Evolutionary conservation across 768 basidiomycete species (phyloP).

Genomic region (Tulasnella sp.): DNA sequence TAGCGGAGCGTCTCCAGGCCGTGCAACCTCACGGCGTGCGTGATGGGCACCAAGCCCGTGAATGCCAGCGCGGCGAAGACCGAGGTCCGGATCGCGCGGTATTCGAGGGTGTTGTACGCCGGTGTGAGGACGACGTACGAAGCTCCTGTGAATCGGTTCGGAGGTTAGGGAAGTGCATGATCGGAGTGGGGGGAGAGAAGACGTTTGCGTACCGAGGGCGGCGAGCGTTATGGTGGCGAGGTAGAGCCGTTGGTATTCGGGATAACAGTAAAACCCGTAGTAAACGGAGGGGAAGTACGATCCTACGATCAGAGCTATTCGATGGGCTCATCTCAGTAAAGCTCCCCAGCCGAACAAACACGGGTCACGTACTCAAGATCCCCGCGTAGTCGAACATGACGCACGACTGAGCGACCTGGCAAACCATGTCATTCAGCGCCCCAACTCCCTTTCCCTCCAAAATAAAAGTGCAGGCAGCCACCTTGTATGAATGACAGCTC

Average conservation of each 20-base stretch:
- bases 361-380: slow-evolving; percentile 37
- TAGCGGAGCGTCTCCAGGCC: slow-evolving; percentile 42
- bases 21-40: slow-evolving; percentile 49
- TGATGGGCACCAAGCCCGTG: slow-evolving; percentile 53
- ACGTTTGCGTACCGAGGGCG: slow-evolving; percentile 42
- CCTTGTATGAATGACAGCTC: slow-evolving; percentile 58
- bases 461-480: slow-evolving; percentile 25
- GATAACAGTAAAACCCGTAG: slow-evolving; percentile 66
- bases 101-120: slow-evolving; percentile 61
- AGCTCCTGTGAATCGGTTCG: slow-evolving; percentile 37
- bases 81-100: slow-evolving; percentile 61
- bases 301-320: slow-evolving; percentile 53
- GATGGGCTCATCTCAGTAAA: neutral
- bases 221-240: slow-evolving; percentile 38
- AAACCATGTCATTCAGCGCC: neutral
- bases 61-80: slow-evolving; percentile 74
- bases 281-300: slow-evolving; percentile 68
- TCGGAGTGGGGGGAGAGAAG: slow-evolving; percentile 2
- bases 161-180: slow-evolving; percentile 17
- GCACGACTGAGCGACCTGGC: slow-evolving; percentile 46
- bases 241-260: slow-evolving; percentile 42
- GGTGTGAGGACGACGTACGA: slow-evolving; percentile 70
- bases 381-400: slow-evolving; percentile 69
- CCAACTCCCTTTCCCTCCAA: neutral
- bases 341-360: neutral